Base-by-base conservation (phyloP, 164 flowering plant genomes). In the Vitis labrusca region DNA sequence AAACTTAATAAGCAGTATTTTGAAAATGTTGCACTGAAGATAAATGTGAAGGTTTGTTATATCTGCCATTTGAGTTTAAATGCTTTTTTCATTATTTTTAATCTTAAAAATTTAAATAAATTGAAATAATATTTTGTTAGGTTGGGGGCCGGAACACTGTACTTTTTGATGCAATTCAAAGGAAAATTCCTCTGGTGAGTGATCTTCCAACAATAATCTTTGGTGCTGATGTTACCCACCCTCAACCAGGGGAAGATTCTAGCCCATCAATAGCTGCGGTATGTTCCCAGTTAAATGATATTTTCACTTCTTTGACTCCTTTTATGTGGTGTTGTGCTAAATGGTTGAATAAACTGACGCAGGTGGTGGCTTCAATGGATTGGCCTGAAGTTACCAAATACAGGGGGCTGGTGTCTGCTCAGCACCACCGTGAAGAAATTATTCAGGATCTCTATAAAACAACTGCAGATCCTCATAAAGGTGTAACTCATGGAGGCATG, bases 321-420 rank as follows among this genome's bases (percentile, higher is more conserved):
- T 15, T 0, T 27, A 2, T 19, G 30, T 7, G 14, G 50, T 32
- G 23, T 50, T 29, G 0, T 66, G 53, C 29, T 60, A 53, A 70
- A 27, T 12, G 10, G 1, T 49, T 62, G 9, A 8, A 13, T 48
- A 30, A 17, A 37, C n/a, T 62, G 32, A 11, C 37, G 11, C 74
- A 89, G 93, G 93, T 89, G 1, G 91, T 89, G 27, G 93, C 88
- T n/a, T 87, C 90, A 0, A 85, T 84, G 88, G 93, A 89, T 54
- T 89, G 93, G 93, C 91, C 91, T 0, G 81, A 82, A 58, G 76
- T 87, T 0, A 85, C 88, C 1, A 87, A 74, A 60, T 89, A 87
- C 54, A 73, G 87, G 74, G 87, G 81, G 0, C n/a, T 89, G 10
- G 82, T 86, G 11, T 85, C 89, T 78, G 79, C 90, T 29, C 93